Evolutionary conservation across 257 asterid species (phyloP), one percentile per base, ranked within the genome.

Genomic region (Fraxinus cuspidata): DNA sequence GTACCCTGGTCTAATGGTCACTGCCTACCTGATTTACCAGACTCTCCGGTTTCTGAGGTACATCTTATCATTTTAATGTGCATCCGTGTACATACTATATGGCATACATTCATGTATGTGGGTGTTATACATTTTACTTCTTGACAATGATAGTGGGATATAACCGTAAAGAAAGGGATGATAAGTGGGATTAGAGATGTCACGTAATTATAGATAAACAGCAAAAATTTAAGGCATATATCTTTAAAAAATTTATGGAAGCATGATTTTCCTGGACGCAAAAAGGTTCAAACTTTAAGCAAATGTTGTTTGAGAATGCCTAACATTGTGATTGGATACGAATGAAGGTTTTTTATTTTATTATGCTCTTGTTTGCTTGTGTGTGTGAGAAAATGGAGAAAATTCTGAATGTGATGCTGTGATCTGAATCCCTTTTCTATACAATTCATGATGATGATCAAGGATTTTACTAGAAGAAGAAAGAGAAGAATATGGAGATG

Each of bases 1-100:
- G 76, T 95, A 90, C 73, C 99, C 99, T 6, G 99, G 99, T 10
- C 96, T 95, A 74, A 95, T 95, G 98, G 99, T 95, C 81, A 95
- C 99, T 19, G 99, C 99, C 60, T 94, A 97, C 47, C 67, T 90
- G 78, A 91, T 95, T 75, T 93, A 89, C 84, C 90, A 94, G 97
- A 86, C 84, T n/a, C 88, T 95, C 21, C 89, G 93, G 18, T 91
- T 91, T 78, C 86, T 95, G 83, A 89, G 98, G 99, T 95, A 87
- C 74, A 47, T 66, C 72, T 47, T n/a, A n/a, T 72, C 16, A 15
- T 42, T 60, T 63, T 2, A 27, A 2, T 7, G 12, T 56, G 65
- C 28, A 56, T 56, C 15, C 21, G 72, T 0, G 19, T 27, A 65
- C 70, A 70, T 72, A 23, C 12, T 21, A 72, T 38, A 3, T 1